These are phyloP conservation scores for Hymenoscyphus repandus DNA, from an alignment of 2,329 filamentous ascomycete species.

Conservation along the genomic window DNA sequence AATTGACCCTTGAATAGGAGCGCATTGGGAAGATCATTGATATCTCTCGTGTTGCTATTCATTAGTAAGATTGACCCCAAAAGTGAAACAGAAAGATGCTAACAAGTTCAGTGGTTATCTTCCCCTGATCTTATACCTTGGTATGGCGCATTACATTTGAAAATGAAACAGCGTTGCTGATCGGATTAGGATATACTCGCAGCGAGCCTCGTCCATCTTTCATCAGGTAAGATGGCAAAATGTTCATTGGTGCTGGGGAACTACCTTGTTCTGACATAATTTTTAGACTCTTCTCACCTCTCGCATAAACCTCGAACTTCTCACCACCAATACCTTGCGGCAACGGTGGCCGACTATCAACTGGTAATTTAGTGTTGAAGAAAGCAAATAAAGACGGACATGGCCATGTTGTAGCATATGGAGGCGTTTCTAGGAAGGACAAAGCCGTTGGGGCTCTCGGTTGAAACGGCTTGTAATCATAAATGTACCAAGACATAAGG, in stretches of 20 bases:
- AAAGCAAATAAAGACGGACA: neutral
- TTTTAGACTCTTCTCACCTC: constrained; percentile 56
- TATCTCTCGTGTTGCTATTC: constrained; percentile 84
- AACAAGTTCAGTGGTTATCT: constrained; percentile 73
- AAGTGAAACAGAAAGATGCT: constrained; percentile 24
- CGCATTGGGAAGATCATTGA: constrained; percentile 97
- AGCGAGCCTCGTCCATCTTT: constrained; percentile 85
- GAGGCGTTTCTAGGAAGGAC: constrained; percentile 25
- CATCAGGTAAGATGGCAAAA: constrained; percentile 51
- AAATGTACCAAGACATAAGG: constrained; percentile 27
- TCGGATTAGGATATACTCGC: constrained; percentile 72
- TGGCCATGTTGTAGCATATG: constrained; percentile 23
- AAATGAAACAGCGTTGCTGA: constrained; percentile 14
- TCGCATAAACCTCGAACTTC: constrained; percentile 42
- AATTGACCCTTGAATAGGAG: constrained; percentile 56
- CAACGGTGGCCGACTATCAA: no score
- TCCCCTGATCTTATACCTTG: constrained; percentile 93
- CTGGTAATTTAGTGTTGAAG: neutral
- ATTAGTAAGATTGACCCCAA: constrained; percentile 64
- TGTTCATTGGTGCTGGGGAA: neutral
- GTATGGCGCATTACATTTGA: constrained; percentile 44
- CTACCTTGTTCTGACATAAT: constrained; percentile 22
- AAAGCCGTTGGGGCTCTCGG: constrained; percentile 8
- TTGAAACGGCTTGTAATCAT: constrained; percentile 12
- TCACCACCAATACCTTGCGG: constrained; percentile 4